Percentiles rank a stretch among this genome's conserved stretches.
Conservation (phyloP, 768 basidiomycete species). For the Trichaptum fuscoviolaceum region DNA sequence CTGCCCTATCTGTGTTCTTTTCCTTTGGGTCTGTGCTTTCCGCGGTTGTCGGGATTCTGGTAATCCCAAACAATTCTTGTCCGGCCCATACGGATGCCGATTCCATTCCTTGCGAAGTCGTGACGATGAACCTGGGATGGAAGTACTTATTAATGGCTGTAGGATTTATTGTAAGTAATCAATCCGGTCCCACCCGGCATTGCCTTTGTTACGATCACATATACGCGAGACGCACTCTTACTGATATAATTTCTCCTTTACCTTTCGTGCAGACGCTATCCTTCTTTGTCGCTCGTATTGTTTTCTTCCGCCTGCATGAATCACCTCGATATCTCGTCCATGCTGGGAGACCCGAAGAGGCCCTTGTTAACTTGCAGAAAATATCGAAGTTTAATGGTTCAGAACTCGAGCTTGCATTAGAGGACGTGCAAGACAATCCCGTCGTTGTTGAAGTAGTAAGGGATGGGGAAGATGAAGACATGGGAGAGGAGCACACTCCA, state of each 20-base stretch:
- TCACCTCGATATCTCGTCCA: constrained; percentile 92
- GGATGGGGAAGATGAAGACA: neutral
- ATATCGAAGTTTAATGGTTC: constrained; percentile 87
- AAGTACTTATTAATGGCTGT: constrained; percentile 73
- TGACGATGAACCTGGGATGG: constrained; percentile 80
- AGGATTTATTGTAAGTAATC: constrained; percentile 69
- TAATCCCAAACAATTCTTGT: constrained; percentile 77
- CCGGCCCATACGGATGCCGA: constrained; percentile 30
- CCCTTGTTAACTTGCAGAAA: constrained; percentile 72
- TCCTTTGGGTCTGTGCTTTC: constrained; percentile 86
- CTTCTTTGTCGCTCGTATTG: constrained; percentile 84
- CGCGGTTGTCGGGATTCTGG: constrained; percentile 70
- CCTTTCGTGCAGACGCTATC: constrained; percentile 56
- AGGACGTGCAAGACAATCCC: constrained; percentile 57
- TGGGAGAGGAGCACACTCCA: neutral
- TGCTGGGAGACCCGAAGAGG: constrained; percentile 79
- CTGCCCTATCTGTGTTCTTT: constrained; percentile 92
- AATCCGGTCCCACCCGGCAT: constrained; percentile 7
- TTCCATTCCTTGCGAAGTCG: constrained; percentile 49
- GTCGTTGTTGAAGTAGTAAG: constrained; percentile 9
- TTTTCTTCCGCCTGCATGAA: constrained; percentile 90
- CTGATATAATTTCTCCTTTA: constrained; percentile 5
- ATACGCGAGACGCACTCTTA: constrained; percentile 3
- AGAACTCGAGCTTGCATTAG: constrained; percentile 56
- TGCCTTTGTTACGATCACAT: constrained; percentile 5